Evolutionary conservation across 2,329 filamentous ascomycete species (phyloP), one percentile per base, ranked within the genome.

Genomic region (Coniochaeta pulveracea): DNA sequence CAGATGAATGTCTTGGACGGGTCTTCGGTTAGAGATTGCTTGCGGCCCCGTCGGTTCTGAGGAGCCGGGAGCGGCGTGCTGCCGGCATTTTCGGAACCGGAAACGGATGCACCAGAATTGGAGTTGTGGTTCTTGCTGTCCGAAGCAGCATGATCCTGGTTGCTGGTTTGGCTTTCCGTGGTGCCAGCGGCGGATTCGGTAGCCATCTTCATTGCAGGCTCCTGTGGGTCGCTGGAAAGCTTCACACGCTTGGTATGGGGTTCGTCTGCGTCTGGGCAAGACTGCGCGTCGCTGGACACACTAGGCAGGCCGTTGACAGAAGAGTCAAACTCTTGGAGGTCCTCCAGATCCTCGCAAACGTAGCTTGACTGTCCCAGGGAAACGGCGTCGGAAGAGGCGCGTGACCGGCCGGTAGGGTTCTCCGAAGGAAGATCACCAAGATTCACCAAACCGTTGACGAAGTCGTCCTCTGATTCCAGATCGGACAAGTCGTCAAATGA

Each of bases 1-100:
- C 91, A 98, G 39, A 94, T 85, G 43, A 96, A 98, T 1, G 88
- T 95, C 78, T 98, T 98, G 50, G 85, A 93, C 2, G 91, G 91
- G 50, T 98, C 91, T 52, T 96, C 91, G 5, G 91, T 96, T 47
- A 96, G 63, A 1, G 91, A 96, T 64, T 98, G 91, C 77, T 98
- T 98, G 60, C 91, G 88, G 39, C 91, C 91, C 38, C 91, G 88
- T 43, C 91, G 88, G 60, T 85, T 93, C 46, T 82, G 74, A 8
- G 81, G 80, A 7, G 66, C 62, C 3, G 69, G 62, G 1, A 60
- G 38, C 27, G 44, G 58, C 31, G 64, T 58, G 34, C 58, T 52
- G 17, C 30, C 29, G 22, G 33, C 56, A 10, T 56, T 54, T 12
- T 47, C 51, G n/a, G 48, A 44, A 19, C 58, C 54, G 31, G 49